Conservation (phyloP, 1,139 yeast genomes). For the Geotrichum fermentans region DNA sequence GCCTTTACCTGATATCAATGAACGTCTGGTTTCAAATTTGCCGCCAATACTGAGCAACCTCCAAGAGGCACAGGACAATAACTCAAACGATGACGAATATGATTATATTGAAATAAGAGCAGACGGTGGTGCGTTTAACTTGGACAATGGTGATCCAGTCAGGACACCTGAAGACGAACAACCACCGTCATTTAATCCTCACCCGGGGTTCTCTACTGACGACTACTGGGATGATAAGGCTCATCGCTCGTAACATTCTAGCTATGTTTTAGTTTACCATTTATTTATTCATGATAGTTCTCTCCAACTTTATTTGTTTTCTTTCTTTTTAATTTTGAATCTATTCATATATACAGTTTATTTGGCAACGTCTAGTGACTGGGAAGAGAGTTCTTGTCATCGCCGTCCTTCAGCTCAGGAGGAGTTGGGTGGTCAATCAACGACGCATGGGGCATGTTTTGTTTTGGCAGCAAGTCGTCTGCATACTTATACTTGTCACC, state of each 20-base stretch:
- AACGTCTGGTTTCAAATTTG: too few relatives aligned
- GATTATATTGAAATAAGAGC: too few relatives aligned
- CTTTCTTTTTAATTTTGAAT: neutral
- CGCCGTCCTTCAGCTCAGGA: conserved; percentile 13
- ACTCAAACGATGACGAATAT: too few relatives aligned
- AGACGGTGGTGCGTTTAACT: too few relatives aligned
- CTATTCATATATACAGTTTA: neutral
- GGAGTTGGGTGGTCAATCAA: conserved; percentile 25
- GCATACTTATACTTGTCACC: conserved; percentile 27
- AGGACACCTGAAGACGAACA: neutral
- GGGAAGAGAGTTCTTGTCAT: neutral
- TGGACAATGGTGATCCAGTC: too few relatives aligned
- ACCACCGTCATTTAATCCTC: conserved; percentile 24
- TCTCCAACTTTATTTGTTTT: neutral
- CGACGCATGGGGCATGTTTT: conserved; percentile 32
- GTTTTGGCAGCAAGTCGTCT: conserved; percentile 26
- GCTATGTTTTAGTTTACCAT: neutral
- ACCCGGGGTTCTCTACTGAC: conserved; percentile 33
- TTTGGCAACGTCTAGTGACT: neutral
- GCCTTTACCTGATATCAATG: neutral
- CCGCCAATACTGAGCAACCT: too few relatives aligned
- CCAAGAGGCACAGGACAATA: too few relatives aligned
- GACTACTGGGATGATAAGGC: conserved; percentile 35
- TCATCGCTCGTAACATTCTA: too few relatives aligned
- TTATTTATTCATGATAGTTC: neutral